Evolutionary conservation across 495 filamentous ascomycete genomes (phyloP).

Genomic region (Aspergillus egyptiacus): DNA sequence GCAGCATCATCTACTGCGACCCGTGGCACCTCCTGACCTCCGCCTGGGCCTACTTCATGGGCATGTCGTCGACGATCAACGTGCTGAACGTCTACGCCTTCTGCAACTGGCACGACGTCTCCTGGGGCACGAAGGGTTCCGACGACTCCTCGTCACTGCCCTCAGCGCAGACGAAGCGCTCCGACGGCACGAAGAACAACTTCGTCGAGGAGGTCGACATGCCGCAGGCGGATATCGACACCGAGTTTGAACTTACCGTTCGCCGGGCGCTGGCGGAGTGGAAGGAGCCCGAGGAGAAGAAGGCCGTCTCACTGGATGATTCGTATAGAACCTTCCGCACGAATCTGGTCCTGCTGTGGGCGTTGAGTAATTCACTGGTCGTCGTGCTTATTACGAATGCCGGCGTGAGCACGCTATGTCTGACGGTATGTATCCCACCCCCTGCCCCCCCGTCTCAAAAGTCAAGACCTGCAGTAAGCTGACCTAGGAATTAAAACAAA

Average conservation of each 20-base stretch:
- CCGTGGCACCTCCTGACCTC: conserved; percentile 99
- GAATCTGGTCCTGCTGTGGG: conserved; percentile 80
- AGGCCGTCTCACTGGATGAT: conserved; percentile 82
- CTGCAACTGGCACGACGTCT: conserved; percentile 99
- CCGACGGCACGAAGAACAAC: conserved; percentile 70
- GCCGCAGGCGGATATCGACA: conserved; percentile 96
- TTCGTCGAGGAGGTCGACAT: conserved; percentile 94
- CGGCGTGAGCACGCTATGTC: conserved; percentile 67
- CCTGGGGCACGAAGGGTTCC: conserved; percentile 98
- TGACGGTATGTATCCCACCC: conserved; percentile 55
- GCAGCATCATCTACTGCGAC: conserved; percentile 93
- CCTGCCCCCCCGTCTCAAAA: background rate
- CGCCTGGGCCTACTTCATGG: conserved; percentile 83
- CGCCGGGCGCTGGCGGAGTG: conserved; percentile 82
- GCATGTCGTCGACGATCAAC: conserved; percentile 97
- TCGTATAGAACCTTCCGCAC: conserved; percentile 98
- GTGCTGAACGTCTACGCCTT: conserved; percentile 97
- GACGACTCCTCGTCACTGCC: conserved; percentile 93
- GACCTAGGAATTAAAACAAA: background rate
- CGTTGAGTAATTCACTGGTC: conserved; percentile 84
- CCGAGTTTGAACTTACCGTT: conserved; percentile 91
- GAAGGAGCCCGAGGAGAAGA: conserved; percentile 60
- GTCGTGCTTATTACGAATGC: conserved; percentile 80
- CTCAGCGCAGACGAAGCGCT: conserved; percentile 75
- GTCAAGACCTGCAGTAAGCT: no score